Evolutionary conservation across 768 basidiomycete species (phyloP), one percentile per base, ranked within the genome.

Genomic region (Panellus pusillus): DNA sequence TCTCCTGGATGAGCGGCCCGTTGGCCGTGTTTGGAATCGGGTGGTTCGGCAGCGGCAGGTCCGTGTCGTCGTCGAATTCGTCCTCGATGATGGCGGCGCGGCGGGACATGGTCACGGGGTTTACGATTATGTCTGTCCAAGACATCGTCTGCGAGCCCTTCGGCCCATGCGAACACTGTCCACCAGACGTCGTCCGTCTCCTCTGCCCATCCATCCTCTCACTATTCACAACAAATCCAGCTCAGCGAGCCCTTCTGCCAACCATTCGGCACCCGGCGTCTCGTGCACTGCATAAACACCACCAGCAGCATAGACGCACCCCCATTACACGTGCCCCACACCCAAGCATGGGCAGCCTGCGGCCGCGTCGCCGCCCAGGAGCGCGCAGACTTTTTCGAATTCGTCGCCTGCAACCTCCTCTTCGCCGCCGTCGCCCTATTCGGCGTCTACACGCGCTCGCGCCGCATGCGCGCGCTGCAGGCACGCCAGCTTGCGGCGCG

Each of bases 41-140:
- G 13, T 75, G 77, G 29, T 74, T 74, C 3, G 93, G 93, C 18
- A 95, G 76, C 0, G 92, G 90, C 14, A 95, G 81, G 66, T 96
- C 93, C 12, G 91, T 92, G 65, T 96, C 93, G 74, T 97, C 94
- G 81, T 96, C 92, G 65, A 95, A 96, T 65, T 91, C 91, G 65
- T 86, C 84, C 55, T 83, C 78, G 57, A 84, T 76, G 58, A 82
- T 84, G 65, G 83, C 73, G 24, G 56, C 56, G 68, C 84, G 78
- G 61, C 86, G 86, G 58, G 86, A 83, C 89, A 91, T 91, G 53
- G 54, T 55, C 36, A 20, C 39, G 31, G 41, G 37, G 47, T 41
- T 50, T 4, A 24, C 13, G 13, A 24, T 24, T 24, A 24, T 24
- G 24, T 24, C 24, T 24, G 24, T 24, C 24, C 24, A 24, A 24